phyloP scores from a whole-genome alignment of 2,329 filamentous ascomycete genomes.

The Knufia petricola region DNA sequence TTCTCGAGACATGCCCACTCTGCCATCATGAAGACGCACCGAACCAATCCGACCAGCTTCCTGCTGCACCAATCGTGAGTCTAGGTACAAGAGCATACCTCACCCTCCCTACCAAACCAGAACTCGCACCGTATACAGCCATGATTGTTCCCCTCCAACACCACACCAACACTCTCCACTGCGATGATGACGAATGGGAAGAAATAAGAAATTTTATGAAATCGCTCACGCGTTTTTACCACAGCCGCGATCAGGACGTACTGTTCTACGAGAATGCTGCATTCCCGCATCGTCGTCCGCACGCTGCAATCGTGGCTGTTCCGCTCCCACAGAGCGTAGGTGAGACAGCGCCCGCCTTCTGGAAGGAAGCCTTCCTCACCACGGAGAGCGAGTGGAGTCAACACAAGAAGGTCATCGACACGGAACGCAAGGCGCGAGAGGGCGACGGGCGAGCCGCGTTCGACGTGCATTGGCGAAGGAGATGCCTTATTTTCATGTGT shows the following conservation, averaged over 20 bases:
- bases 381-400: constrained; percentile 91
- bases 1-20: constrained; percentile 78
- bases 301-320: constrained; percentile 77
- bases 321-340: constrained; percentile 87
- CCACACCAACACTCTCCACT: constrained; percentile 83
- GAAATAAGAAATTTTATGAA: constrained; percentile 99
- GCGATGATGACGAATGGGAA: constrained; percentile 98
- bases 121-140: constrained; percentile 71
- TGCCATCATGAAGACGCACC: constrained; percentile 77
- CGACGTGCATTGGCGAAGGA: constrained; percentile 75
- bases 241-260: constrained; percentile 82
- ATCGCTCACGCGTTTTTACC: constrained; percentile 83
- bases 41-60: constrained; percentile 50
- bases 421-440: constrained; percentile 45
- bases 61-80: constrained; percentile 74
- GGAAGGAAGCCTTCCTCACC: constrained; percentile 83
- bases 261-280: constrained; percentile 98
- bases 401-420: constrained; percentile 91
- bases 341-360: constrained; percentile 85
- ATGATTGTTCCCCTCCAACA: constrained; percentile 86
- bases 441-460: constrained; percentile 75
- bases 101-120: constrained; percentile 80
- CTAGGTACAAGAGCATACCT: constrained; percentile 79
- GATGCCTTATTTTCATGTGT: constrained; percentile 97
- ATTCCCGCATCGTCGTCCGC: constrained; percentile 62